Evolutionary conservation across 2,329 filamentous ascomycete species (phyloP).

Genomic region (Pyrenophora tritici-repentis): DNA sequence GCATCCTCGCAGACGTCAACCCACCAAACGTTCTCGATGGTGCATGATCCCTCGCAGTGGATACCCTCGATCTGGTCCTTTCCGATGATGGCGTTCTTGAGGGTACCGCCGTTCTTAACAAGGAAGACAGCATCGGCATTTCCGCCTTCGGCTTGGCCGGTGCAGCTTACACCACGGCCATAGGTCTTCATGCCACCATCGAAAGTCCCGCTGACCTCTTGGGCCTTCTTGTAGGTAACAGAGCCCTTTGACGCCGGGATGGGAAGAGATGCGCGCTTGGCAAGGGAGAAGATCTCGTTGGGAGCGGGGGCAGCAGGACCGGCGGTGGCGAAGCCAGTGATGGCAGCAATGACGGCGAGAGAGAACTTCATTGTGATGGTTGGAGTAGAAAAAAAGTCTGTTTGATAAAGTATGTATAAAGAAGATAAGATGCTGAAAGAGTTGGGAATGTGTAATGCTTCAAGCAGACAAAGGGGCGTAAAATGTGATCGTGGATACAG

Average conservation of each 20-base stretch:
- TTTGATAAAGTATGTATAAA: constrained; percentile 21
- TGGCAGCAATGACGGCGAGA: constrained; percentile 29
- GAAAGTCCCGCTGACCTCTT: constrained; percentile 33
- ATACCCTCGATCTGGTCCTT: constrained; percentile 51
- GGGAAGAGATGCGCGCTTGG: constrained; percentile 39
- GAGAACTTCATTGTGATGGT: constrained; percentile 44
- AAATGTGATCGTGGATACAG: constrained; percentile 22
- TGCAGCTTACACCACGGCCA: constrained; percentile 46
- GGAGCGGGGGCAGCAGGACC: constrained; percentile 31
- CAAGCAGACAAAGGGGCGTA: constrained; percentile 32
- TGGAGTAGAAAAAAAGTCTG: constrained; percentile 5
- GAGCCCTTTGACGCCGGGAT: constrained; percentile 41
- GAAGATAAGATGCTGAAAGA: constrained; percentile 23
- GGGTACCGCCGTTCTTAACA: constrained; percentile 56
- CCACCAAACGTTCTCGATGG: constrained; percentile 51
- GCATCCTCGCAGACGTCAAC: constrained; percentile 51
- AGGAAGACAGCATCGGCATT: constrained; percentile 59
- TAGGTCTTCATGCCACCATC: constrained; percentile 45
- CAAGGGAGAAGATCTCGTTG: constrained; percentile 30
- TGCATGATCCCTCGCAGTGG: constrained; percentile 51
- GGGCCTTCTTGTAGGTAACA: constrained; percentile 33
- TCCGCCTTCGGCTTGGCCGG: constrained; percentile 52
- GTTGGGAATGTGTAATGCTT: constrained; percentile 28
- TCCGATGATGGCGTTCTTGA: constrained; percentile 63
- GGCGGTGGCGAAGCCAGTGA: constrained; percentile 38